phyloP scores from a whole-genome alignment of 371 early-diverging fungal genomes.

The Mucor indicus region DNA sequence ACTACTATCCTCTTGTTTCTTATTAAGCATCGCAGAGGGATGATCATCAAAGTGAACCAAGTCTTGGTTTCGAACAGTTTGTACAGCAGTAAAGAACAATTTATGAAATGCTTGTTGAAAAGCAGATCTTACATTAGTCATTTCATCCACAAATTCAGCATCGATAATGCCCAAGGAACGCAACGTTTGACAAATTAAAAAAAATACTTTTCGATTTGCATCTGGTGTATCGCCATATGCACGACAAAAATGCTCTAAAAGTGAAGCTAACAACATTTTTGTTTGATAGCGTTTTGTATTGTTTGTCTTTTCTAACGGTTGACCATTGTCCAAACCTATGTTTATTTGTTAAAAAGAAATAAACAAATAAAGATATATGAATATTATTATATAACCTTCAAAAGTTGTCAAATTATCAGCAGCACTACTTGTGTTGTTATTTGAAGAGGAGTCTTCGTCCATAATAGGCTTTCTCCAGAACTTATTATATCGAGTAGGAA shows the following conservation, averaged over 20 bases:
- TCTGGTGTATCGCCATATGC: slow-evolving; percentile 83
- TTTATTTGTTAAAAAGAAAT: too few relatives aligned
- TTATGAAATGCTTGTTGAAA: slow-evolving; percentile 83
- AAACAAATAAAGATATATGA: too few relatives aligned
- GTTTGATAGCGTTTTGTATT: slow-evolving; percentile 63
- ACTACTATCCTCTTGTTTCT: background rate
- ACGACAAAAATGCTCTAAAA: slow-evolving; percentile 82
- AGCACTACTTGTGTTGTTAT: background rate
- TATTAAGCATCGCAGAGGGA: background rate
- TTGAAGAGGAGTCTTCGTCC: background rate
- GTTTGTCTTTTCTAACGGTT: too few relatives aligned
- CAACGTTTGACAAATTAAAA: slow-evolving; percentile 65
- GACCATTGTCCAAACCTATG: background rate
- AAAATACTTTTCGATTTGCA: slow-evolving; percentile 80
- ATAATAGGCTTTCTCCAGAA: background rate
- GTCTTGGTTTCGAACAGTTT: slow-evolving; percentile 52
- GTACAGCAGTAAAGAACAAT: slow-evolving; percentile 75
- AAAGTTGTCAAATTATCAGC: background rate
- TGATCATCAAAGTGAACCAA: slow-evolving; percentile 15
- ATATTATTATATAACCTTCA: too few relatives aligned
- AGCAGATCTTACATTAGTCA: slow-evolving; percentile 73
- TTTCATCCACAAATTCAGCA: slow-evolving; percentile 76
- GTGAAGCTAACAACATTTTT: slow-evolving; percentile 67
- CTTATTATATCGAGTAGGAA: background rate
- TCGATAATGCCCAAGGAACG: slow-evolving; percentile 75